Percentiles rank a stretch among this genome's conserved stretches.
phyloP scores from a whole-genome alignment of 129 eudicot species.

The Lonicera japonica region DNA sequence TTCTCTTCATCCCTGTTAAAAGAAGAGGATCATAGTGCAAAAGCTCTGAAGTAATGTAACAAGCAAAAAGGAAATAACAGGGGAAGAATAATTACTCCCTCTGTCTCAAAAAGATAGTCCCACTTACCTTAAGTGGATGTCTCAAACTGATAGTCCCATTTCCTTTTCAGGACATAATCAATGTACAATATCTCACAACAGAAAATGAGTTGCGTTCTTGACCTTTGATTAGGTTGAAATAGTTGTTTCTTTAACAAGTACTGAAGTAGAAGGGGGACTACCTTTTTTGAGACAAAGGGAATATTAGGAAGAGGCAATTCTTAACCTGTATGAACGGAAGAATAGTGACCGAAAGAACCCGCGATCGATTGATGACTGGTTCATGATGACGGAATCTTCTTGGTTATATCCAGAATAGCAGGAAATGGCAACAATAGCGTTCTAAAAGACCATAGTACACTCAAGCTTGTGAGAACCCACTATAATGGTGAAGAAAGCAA shows the following conservation, averaged over 20 bases:
- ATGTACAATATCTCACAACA: too few relatives aligned
- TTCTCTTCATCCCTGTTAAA: constrained; percentile 73
- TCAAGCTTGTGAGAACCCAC: not conserved
- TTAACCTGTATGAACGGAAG: constrained; percentile 85
- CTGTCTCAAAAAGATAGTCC: too few relatives aligned
- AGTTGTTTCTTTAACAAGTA: not conserved
- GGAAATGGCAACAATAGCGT: constrained; percentile 91
- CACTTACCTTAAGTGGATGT: too few relatives aligned
- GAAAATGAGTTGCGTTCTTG: too few relatives aligned
- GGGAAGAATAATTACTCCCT: too few relatives aligned
- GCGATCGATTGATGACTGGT: constrained; percentile 93
- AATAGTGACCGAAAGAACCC: constrained; percentile 88
- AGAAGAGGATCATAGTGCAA: constrained; percentile 1
- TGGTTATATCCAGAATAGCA: constrained; percentile 98
- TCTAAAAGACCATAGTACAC: constrained; percentile 23
- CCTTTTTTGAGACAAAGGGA: too few relatives aligned
- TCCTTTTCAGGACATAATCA: too few relatives aligned
- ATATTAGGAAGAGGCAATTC: too few relatives aligned
- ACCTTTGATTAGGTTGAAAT: too few relatives aligned
- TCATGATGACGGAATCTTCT: constrained; percentile 98
- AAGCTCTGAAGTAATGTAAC: not conserved
- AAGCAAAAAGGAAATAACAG: too few relatives aligned
- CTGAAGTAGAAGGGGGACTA: too few relatives aligned
- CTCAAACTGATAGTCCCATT: too few relatives aligned
- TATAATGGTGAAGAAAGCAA: not conserved